Evolutionary conservation across 2,329 filamentous ascomycete genomes (phyloP), one percentile per base, ranked within the genome.

Genomic region (Fusarium sp.): DNA sequence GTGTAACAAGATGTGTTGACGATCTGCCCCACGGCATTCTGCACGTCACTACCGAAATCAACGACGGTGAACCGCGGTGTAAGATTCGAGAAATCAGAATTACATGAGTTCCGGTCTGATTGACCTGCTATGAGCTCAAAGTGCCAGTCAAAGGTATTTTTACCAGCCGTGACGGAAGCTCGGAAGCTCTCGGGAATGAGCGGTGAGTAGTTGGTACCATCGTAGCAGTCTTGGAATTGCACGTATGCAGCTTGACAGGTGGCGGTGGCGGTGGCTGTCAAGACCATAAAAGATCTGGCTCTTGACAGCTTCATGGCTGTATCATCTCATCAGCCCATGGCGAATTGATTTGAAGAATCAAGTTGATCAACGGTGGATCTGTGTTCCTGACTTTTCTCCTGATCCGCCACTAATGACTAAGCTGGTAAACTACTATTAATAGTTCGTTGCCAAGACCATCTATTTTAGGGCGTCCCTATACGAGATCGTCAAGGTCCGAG

Each of bases 321-420:
- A 34, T 44, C 17, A 57, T 54, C 28, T 22, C 28, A 36, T 39
- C 48, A 36, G 28, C 40, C 42, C 60, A 63, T 63, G 58, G 42
- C 31, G 42, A 17, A 63, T 63, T 58, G 17, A 63, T 63, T 58
- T 44, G 24, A 63, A 50, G 43, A 58, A 63, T 63, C 60, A 63
- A 57, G 63, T 63, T 63, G 31, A 43, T 58, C 5, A 26, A 49
- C 24, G 14, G 58, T 63, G 58, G 60, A 57, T 46, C 60, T 31
- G 28, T 46, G 31, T 34, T 53, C 9, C 15, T 22, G 36, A 14
- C 18, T 42, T 42, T 42, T 45, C 38, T 15, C 18, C 44, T 18
- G 22, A 26, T 17, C 4, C 31, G 18, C 17, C 22, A 45, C 42
- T 63, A 49, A 48, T 63, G 15, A 63, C 60, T 63, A 63, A 63